Evolutionary conservation across 768 basidiomycete genomes (phyloP), one percentile per base, ranked within the genome.

Genomic region (Calvatia gigantea): DNA sequence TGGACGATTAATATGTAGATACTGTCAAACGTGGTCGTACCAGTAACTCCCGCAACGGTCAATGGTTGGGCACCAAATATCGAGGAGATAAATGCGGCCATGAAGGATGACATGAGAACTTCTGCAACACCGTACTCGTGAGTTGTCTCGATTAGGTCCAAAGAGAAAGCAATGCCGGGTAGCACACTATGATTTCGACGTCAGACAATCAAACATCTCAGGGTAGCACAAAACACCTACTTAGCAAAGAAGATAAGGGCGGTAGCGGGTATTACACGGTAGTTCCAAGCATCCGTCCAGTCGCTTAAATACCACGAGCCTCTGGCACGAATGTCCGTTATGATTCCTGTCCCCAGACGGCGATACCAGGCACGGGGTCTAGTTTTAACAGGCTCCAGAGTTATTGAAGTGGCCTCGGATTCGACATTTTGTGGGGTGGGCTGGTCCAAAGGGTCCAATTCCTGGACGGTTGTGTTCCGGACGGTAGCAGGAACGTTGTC

Each of bases 211-310:
- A 25, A 11, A 11, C 14, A n/a, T 15, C 2, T 32, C n/a, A 27
- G 12, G 4, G 9, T 14, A 17, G 31, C n/a, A 15, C 17, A 6
- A 6, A 4, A 6, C 21, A 70, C 83, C 53, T 65, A 90, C 87
- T 91, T 92, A 58, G 90, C 83, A 64, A 91, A 92, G 68, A 91
- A 91, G 58, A 93, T 90, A 28, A 94, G 77, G 29, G 87, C 84
- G 4, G 91, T 91, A 0, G 93, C 87, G 5, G 94, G 94, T 5
- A 95, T 63, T 6, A 96, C 91, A 47, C 95, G 78, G 69, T 96
- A 96, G 65, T 91, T 91, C 85, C 88, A 93, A 5, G 89, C 93
- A 67, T 95, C 91, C 8, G 75, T 83, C 94, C 94, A 98, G 71
- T 97, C 93, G 52, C 83, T 86, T 31, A 75, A 56, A 67, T 96